Evolutionary conservation across 306 rosid species (phyloP).

Genomic region (Coriaria nepalensis): DNA sequence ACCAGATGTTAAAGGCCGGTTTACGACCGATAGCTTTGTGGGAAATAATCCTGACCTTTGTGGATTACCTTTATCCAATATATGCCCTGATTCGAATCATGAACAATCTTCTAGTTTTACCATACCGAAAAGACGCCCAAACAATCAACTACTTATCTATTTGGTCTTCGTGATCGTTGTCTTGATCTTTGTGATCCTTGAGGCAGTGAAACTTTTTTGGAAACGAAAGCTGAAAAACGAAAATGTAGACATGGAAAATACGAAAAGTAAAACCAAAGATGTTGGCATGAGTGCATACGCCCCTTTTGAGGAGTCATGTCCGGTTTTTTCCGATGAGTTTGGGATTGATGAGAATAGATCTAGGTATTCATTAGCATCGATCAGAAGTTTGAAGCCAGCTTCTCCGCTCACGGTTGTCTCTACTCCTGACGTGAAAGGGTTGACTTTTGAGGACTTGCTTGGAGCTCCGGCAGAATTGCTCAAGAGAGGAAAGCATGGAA

Average conservation of each 20-base stretch:
- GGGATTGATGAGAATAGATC: slow-evolving; percentile 19
- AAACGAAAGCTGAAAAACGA: slow-evolving; percentile 10
- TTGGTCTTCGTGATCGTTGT: slow-evolving; percentile 35
- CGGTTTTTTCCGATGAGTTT: slow-evolving; percentile 16
- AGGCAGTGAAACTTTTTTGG: slow-evolving; percentile 6
- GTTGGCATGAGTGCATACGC: neutral
- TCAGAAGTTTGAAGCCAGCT: slow-evolving; percentile 23
- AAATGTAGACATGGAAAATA: slow-evolving; percentile 9
- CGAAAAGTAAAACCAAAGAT: slow-evolving; percentile 12
- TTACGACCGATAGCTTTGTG: slow-evolving; percentile 30
- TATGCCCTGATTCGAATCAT: slow-evolving; percentile 12
- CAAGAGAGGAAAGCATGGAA: slow-evolving; percentile 58
- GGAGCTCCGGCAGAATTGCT: slow-evolving; percentile 63
- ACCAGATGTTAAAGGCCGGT: slow-evolving; percentile 32
- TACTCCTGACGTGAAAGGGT: slow-evolving; percentile 15
- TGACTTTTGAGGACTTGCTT: slow-evolving; percentile 54
- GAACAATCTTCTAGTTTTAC: neutral
- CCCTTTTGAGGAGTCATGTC: slow-evolving; percentile 7
- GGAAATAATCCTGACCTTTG: slow-evolving; percentile 41
- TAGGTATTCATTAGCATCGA: slow-evolving; percentile 37
- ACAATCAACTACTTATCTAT: slow-evolving; percentile 14
- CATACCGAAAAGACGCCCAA: slow-evolving; percentile 5
- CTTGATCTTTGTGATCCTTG: slow-evolving; percentile 18
- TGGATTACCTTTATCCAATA: slow-evolving; percentile 34
- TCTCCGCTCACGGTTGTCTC: slow-evolving; percentile 37